Evolutionary conservation across 1,284 basidiomycete species (phyloP).

Genomic region (Ganoderma boninense): DNA sequence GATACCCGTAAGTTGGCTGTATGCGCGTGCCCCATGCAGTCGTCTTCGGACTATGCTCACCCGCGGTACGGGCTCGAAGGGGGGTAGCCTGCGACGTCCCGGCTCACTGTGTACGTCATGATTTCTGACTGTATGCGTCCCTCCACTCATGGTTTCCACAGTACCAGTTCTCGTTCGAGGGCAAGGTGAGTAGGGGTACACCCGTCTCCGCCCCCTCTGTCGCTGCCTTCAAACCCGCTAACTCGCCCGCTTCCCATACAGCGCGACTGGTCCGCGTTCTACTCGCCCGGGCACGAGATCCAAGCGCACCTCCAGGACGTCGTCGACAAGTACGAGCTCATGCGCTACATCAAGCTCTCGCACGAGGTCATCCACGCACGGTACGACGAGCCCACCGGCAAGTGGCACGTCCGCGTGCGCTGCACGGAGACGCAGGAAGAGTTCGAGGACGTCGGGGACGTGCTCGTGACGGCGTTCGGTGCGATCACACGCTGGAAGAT

Average conservation of each 20-base stretch:
- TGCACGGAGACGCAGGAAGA: conserved; percentile 46
- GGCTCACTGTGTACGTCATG: conserved; percentile 53
- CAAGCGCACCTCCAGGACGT: conserved; percentile 58
- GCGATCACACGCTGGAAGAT: conserved; percentile 61
- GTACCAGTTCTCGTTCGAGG: conserved; percentile 68
- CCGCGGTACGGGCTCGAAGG: conserved; percentile 39
- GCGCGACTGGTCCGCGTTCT: conserved; percentile 69
- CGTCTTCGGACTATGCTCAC: neutral
- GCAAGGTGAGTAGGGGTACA: conserved; percentile 45
- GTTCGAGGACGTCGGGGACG: conserved; percentile 59
- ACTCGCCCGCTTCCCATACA: conserved; percentile 29
- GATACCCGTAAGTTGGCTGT: conserved; percentile 37
- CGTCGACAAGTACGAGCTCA: conserved; percentile 65
- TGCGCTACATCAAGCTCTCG: conserved; percentile 58
- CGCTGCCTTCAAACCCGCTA: neutral
- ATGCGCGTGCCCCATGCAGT: neutral
- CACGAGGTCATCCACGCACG: conserved; percentile 60
- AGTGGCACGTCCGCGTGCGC: conserved; percentile 62
- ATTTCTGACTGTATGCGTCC: neutral
- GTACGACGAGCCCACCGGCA: conserved; percentile 57
- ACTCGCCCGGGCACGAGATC: conserved; percentile 66
- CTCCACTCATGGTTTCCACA: conserved; percentile 31
- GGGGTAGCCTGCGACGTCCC: conserved; percentile 64
- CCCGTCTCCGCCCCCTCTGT: neutral
- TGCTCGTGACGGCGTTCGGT: conserved; percentile 60